Evolutionary conservation across 23 red algal genomes (phyloP), one percentile per base, ranked within the genome.

Genomic region (Gracilaria domingensis): DNA sequence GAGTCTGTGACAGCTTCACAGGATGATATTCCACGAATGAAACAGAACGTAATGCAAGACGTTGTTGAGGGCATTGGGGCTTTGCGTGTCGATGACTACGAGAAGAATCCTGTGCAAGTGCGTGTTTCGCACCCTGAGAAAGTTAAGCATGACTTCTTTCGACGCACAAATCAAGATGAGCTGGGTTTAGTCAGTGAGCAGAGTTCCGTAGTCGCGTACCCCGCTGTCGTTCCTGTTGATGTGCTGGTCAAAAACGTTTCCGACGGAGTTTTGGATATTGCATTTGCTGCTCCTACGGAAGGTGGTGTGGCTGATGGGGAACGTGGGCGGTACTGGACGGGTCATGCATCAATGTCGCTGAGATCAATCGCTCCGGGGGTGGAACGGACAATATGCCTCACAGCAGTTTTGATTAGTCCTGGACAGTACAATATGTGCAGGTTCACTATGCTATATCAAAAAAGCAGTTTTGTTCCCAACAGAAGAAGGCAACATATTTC

Each of bases 281-380:
- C 80, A 3, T 75, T 92, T 77, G 66, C 89, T 4, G 89, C 89
- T 9, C 79, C 89, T 17, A 60, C 80, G 30, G 78, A 75, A 55
- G 77, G 58, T 17, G 89, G 77, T 2, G 75, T 92, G 18, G 77
- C 77, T 14, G 89, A 92, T 44, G 89, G 89, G 33, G 89, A 92
- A 17, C 89, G 89, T 21, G 89, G 88, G 13, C 56, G 89, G 37
- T 84, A 75, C 79, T 92, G 89, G 89, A 78, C 79, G 2, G 89
- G 89, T 0, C 66, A 84, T 75, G 80, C 84, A 35, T 77, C 78
- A 1, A 79, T 84, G 79, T 84, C 89, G 29, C 59, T 92, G 76
- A 56, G 89, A 23, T 60, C 89, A 35, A 61, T 92, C 9, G 60
- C 89, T 40, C 89, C 89, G 0, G 89, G 89, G 18, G 80, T 49